Evolutionary conservation across 176 grass and related monocot species (phyloP), one percentile per base, ranked within the genome.

Genomic region (Aegilops bicornis): DNA sequence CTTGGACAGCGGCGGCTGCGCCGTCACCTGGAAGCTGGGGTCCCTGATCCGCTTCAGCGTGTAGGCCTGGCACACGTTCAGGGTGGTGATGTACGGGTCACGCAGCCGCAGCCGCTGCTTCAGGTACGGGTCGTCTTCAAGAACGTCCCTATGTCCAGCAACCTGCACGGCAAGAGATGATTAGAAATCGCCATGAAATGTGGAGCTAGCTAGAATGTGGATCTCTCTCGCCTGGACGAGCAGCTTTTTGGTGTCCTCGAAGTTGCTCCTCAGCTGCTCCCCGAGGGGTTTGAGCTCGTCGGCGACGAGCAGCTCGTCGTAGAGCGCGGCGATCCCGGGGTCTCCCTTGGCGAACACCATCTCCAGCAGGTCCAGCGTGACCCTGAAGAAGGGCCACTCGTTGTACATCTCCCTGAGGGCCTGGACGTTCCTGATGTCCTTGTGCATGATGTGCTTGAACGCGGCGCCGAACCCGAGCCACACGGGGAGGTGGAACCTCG

Each of bases 281-380:
- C 96, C 96, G 65, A 98, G 86, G 1, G 86, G 52, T 7, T 60
- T 80, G 7, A 95, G 89, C 0, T 93, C 91, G 0, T 92, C 87
- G 17, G 96, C 52, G 43, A 98, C 96, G 16, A 98, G 86, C 75
- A 95, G 29, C 58, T 92, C 83, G 73, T 98, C 91, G 24, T 98
- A 95, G 3, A 98, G 15, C 32, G 81, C 80, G 64, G 93, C 93
- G 15, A 98, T 98, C 29, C 84, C 83, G 11, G 95, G 95, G 82
- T 98, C 89, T 32, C 95, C 95, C 90, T 98, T 98, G 68, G 95
- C 91, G 54, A 98, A 95, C 24, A 98, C 95, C 95, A 98, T 98
- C 89, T 98, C 95, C 20, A 98, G 71, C 73, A 98, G 81, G 69
- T 98, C 95, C 4, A 98, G 32, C 20, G 95, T 95, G 67, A 98